Evolutionary conservation across 176 grass and related monocot genomes (phyloP).

Genomic region (Canna indica): DNA sequence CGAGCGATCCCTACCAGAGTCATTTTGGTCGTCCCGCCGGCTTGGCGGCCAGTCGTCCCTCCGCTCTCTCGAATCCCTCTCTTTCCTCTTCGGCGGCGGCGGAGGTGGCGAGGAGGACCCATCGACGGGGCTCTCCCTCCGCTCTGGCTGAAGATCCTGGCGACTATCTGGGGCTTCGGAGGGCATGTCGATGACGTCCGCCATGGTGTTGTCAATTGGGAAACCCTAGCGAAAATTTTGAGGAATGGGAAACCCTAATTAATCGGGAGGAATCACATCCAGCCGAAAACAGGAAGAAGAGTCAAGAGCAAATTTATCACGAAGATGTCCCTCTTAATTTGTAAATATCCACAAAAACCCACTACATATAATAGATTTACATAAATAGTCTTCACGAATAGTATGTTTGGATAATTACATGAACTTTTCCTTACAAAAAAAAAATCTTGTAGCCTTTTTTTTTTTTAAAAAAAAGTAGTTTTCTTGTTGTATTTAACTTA

Average conservation of each 20-base stretch:
- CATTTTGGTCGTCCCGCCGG: constrained; percentile 8
- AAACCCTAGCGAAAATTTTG: not conserved
- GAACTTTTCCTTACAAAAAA: too few species aligned
- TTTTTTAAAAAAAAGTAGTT: too few species aligned
- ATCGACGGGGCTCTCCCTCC: constrained; percentile 45
- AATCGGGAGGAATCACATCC: not conserved
- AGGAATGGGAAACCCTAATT: not conserved
- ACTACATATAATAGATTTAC: too few species aligned
- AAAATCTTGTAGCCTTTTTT: too few species aligned
- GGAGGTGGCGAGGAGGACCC: constrained; percentile 36
- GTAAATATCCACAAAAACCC: too few species aligned
- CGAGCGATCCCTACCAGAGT: constrained; percentile 13
- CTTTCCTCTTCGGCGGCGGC: constrained; percentile 56
- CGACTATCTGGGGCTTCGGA: constrained; percentile 40
- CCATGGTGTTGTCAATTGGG: constrained; percentile 30
- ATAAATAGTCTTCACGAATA: too few species aligned
- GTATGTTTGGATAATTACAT: too few species aligned
- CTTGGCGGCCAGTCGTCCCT: constrained; percentile 9
- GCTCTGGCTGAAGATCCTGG: constrained; percentile 26
- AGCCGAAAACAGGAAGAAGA: not conserved
- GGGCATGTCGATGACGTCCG: constrained; percentile 70
- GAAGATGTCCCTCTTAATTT: too few species aligned
- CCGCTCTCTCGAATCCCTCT: constrained; percentile 32
- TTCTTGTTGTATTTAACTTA: too few species aligned
- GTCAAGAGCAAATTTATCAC: too few species aligned